A percentile compares a stretch with the other conserved stretches of the same genome.
phyloP scores from a whole-genome alignment of 805 yeast genomes.

The Yamadazyma scolyti region DNA sequence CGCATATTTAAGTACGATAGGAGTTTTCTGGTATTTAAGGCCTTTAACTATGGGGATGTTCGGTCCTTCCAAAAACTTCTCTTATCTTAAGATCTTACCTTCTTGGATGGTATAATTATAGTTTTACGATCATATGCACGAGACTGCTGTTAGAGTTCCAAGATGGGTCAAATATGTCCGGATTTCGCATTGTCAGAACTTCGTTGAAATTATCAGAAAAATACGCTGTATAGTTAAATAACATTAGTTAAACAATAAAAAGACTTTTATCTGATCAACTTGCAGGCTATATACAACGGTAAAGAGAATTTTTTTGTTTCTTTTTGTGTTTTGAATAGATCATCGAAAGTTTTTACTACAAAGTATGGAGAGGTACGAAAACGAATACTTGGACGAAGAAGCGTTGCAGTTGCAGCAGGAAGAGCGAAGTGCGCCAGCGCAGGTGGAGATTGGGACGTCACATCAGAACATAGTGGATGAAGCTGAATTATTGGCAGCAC shows the following conservation, averaged over 20 bases:
- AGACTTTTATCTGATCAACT: too few species aligned
- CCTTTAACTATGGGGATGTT: slow-evolving; percentile 82
- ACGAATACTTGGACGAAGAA: slow-evolving; percentile 12
- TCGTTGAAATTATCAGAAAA: too few species aligned
- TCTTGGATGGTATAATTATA: slow-evolving; percentile 17
- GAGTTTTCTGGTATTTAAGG: slow-evolving; percentile 55
- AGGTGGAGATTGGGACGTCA: slow-evolving; percentile 6
- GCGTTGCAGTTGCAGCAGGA: slow-evolving; percentile 6
- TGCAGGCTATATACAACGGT: too few species aligned
- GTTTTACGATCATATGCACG: background rate
- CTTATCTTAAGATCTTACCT: slow-evolving; percentile 27
- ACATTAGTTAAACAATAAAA: too few species aligned
- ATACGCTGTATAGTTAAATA: too few species aligned
- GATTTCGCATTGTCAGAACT: slow-evolving; percentile 1
- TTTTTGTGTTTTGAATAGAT: too few species aligned
- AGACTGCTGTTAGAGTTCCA: background rate
- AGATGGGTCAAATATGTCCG: background rate
- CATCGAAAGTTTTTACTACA: too few species aligned
- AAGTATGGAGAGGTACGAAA: slow-evolving; percentile 11
- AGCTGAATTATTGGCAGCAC: slow-evolving; percentile 41
- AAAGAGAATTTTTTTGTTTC: too few species aligned
- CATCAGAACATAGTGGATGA: slow-evolving; percentile 33
- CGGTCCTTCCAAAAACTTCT: slow-evolving; percentile 25
- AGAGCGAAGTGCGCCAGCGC: slow-evolving; percentile 1
- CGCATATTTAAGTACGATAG: slow-evolving; percentile 50